A percentile compares a stretch with the other conserved stretches of the same genome.
These are phyloP conservation scores for Elsinoe ampelina DNA, from an alignment of 2,329 filamentous ascomycete genomes.

Conservation along the genomic window DNA sequence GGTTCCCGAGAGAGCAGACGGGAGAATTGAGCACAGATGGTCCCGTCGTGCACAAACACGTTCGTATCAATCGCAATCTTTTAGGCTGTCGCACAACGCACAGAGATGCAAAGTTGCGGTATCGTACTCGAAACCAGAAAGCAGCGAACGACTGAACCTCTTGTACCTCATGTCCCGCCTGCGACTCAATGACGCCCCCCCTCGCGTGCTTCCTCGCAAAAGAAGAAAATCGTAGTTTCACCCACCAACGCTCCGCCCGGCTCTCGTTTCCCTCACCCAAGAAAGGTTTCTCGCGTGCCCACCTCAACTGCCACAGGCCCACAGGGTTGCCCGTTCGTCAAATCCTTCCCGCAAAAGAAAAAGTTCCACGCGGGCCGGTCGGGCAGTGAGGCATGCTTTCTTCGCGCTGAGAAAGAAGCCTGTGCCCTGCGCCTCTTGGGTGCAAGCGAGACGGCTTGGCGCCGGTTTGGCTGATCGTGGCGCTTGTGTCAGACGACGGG, in stretches of 20 bases:
- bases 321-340: too few species aligned
- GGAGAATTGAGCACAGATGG: too few species aligned
- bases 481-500: neutral
- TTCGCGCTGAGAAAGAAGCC: neutral
- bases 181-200: neutral
- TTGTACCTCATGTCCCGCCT: neutral
- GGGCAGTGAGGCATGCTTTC: neutral
- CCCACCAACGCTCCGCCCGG: neutral
- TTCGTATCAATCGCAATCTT: too few species aligned
- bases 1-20: too few species aligned
- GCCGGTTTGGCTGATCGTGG: neutral
- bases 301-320: too few species aligned
- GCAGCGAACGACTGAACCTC: neutral
- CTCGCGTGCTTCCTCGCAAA: neutral
- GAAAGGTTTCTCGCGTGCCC: neutral
- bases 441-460: slow-evolving; percentile 6
- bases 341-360: slow-evolving; percentile 3
- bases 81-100: too few species aligned
- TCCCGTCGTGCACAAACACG: too few species aligned
- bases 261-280: neutral
- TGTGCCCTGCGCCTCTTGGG: neutral
- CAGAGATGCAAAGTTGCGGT: too few species aligned
- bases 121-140: too few species aligned
- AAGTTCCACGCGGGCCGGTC: neutral
- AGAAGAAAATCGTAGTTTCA: slow-evolving; percentile 7